Conservation (phyloP, 352 stramenopile species). For the Phytopythium cucurbitacearum region DNA sequence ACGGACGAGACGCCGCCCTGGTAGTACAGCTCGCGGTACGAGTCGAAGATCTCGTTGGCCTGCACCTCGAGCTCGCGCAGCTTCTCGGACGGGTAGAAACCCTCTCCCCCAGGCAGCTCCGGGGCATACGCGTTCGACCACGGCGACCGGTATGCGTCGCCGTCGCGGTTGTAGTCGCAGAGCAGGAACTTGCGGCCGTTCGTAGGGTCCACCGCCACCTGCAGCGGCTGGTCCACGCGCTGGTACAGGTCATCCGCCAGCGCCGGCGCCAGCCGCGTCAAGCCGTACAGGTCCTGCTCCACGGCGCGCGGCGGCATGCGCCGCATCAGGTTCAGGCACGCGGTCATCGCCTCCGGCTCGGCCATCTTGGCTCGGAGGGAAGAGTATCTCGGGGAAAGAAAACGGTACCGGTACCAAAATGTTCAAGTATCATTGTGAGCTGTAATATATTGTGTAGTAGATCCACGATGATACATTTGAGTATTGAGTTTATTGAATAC, state of each 20-base stretch:
- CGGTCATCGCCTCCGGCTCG: slow-evolving; percentile 48
- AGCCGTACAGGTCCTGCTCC: slow-evolving; percentile 78
- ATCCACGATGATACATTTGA: no score
- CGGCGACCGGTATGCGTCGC: slow-evolving; percentile 89
- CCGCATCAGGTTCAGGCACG: slow-evolving; percentile 87
- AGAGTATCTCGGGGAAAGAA: no score
- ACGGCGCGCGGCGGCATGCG: slow-evolving; percentile 86
- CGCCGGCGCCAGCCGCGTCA: slow-evolving; percentile 77
- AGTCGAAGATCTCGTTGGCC: slow-evolving; percentile 96
- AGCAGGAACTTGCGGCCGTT: slow-evolving; percentile 91
- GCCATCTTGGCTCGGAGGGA: slow-evolving; percentile 11
- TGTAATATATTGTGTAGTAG: no score
- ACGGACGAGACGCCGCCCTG: slow-evolving; percentile 90
- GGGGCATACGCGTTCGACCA: slow-evolving; percentile 93
- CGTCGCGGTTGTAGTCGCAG: slow-evolving; percentile 95
- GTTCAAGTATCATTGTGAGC: neutral
- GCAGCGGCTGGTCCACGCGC: slow-evolving; percentile 90
- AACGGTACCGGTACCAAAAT: no score
- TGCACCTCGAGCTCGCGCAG: slow-evolving; percentile 90
- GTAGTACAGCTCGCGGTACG: slow-evolving; percentile 97
- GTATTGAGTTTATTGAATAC: no score
- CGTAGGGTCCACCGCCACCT: slow-evolving; percentile 78
- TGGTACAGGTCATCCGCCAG: slow-evolving; percentile 91
- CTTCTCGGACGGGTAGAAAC: slow-evolving; percentile 88
- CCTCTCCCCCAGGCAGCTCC: slow-evolving; percentile 68